phyloP scores from a whole-genome alignment of 805 yeast genomes.

The Komagataella mondaviorum region DNA sequence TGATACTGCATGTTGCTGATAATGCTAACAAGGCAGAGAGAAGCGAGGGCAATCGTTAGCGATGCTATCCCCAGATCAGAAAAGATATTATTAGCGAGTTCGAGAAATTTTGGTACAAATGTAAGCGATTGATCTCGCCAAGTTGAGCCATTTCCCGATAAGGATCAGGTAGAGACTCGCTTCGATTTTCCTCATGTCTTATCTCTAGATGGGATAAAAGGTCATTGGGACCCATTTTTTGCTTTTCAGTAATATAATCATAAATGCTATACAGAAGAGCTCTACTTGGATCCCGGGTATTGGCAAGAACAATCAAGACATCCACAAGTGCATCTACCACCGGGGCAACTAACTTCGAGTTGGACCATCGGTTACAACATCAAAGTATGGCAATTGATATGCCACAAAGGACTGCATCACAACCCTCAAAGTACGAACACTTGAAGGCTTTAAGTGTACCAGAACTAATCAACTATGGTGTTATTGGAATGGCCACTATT shows the following conservation, averaged over 20 bases:
- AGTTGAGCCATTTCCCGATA: background rate
- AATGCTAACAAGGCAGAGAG: background rate
- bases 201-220: background rate
- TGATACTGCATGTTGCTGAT: background rate
- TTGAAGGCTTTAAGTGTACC: slow-evolving; percentile 36
- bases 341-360: background rate
- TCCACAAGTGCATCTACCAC: background rate
- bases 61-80: background rate
- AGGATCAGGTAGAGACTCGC: background rate
- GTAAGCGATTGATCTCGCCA: background rate
- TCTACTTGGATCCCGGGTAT: background rate
- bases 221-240: background rate
- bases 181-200: background rate
- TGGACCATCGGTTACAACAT: background rate
- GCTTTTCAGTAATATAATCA: background rate
- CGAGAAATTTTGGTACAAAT: background rate
- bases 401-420: background rate
- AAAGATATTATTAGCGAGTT: background rate
- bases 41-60: background rate
- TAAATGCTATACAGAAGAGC: background rate
- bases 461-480: slow-evolving; percentile 49
- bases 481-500: slow-evolving; percentile 59
- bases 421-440: slow-evolving; percentile 14
- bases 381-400: background rate
- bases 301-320: background rate